Base-by-base conservation (phyloP, 768 basidiomycete genomes). In the Serendipita vermifera region DNA sequence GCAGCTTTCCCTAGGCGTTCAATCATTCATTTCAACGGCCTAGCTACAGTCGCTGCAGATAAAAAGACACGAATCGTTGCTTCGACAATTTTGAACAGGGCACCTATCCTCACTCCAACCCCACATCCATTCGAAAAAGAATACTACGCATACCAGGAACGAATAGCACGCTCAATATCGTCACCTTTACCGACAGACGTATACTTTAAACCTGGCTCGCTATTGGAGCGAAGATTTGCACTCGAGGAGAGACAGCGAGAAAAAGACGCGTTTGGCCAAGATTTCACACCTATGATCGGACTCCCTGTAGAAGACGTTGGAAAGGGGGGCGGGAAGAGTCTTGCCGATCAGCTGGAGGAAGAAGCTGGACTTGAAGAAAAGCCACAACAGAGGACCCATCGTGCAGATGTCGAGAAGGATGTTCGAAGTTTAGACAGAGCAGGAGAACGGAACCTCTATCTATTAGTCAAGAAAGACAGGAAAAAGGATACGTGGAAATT, bases 121-220 rank as follows among this genome's bases (percentile, higher is more conserved):
- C 83, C 82, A 0, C 80, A 80, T 0, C 70, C 76, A 1, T 85
- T 94, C 63, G 88, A 93, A 69, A 71, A 74, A 61, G 81, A 87
- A 11, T 92, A 86, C 69, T 83, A 87, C 68, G 74, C 77, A 55
- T 93, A 94, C 75, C 86, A 90, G 66, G 74, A 79, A 6, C 82
- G 87, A 38, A 78, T 97, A 64, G 79, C 82, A 63, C 83, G 87
- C 61, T 84, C 91, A 2, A 71, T 97, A 46, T 84, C 85, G 66
- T 88, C 89, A 62, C 92, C 92, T 0, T 83, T 90, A 67, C 87
- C 92, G 15, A 74, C 79, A 57, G 83, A 91, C 43, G 90, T 94
- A 70, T 97, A 93, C 72, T 94, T 94, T 77, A 91, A 91, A 70
- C 82, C 82, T 51, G 92, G 92, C 6, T 87, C 91, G 0, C 74